phyloP scores from a whole-genome alignment of 441 rosid species.

The Adansonia rubrostipa region DNA sequence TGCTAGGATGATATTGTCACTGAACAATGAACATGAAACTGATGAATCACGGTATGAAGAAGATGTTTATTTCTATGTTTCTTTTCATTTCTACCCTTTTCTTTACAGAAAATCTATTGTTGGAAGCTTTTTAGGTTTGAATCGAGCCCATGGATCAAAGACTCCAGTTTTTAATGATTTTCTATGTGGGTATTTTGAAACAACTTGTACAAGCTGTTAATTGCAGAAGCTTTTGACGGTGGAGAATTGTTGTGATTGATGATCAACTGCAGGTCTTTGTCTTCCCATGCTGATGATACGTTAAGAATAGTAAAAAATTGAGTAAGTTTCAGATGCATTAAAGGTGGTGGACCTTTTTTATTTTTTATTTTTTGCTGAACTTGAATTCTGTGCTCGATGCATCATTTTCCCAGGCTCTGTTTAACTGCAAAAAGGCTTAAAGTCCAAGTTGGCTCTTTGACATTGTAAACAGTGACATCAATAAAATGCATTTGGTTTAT shows the following conservation, averaged over 20 bases:
- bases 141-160: not conserved
- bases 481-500: not conserved
- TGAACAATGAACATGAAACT: not conserved
- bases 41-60: not conserved
- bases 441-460: not conserved
- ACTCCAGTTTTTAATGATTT: not conserved
- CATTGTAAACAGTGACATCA: not conserved
- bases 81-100: too few relatives aligned
- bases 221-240: not conserved
- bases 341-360: not conserved
- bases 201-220: not conserved
- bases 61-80: too few relatives aligned
- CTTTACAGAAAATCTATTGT: too few relatives aligned
- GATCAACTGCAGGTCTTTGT: slow-evolving; percentile 2
- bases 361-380: not conserved
- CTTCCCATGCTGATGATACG: not conserved
- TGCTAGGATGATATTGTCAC: not conserved
- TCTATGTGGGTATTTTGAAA: not conserved
- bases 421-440: not conserved
- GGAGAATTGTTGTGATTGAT: not conserved
- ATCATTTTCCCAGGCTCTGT: slow-evolving; percentile 34
- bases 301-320: not conserved
- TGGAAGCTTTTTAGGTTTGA: not conserved
- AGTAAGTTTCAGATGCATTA: not conserved
- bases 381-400: slow-evolving; percentile 30